Evolutionary conservation across 2,329 filamentous ascomycete genomes (phyloP).

Genomic region (Colletotrichum tamarilloi): DNA sequence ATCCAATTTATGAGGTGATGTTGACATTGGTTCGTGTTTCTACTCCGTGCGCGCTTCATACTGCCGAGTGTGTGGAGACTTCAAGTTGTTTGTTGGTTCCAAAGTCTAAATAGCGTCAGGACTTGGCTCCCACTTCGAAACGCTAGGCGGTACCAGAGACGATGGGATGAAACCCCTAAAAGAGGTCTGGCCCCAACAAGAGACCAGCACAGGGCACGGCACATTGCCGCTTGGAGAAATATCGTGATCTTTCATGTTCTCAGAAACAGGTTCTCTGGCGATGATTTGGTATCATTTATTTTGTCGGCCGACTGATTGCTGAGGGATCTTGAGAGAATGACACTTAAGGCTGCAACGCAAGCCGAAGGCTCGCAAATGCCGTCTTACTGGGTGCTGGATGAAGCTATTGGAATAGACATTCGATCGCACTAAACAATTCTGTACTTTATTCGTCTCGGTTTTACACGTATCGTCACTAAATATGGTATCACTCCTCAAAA

Average conservation of each 20-base stretch:
- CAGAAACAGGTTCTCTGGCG: too few relatives aligned
- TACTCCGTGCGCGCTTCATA: neutral
- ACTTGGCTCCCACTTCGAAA: conserved; percentile 1
- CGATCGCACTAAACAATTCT: neutral
- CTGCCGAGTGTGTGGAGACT: neutral
- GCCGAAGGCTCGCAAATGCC: too few relatives aligned
- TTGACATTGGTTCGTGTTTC: neutral
- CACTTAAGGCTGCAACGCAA: too few relatives aligned
- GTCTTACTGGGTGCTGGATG: too few relatives aligned
- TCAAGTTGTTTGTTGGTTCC: neutral
- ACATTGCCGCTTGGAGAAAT: neutral
- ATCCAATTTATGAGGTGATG: neutral
- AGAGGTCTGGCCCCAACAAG: too few relatives aligned
- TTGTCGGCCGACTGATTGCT: too few relatives aligned
- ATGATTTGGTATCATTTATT: too few relatives aligned
- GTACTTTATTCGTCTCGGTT: neutral
- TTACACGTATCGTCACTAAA: neutral
- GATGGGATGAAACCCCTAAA: conserved; percentile 11
- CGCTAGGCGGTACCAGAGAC: neutral
- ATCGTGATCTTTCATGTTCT: neutral
- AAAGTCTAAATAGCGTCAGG: neutral
- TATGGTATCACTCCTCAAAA: neutral
- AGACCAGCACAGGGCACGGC: neutral
- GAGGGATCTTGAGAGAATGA: too few relatives aligned
- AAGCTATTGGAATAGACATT: too few relatives aligned